phyloP scores from a whole-genome alignment of 1,139 yeast species.

The Yamadazyma buinensis region DNA sequence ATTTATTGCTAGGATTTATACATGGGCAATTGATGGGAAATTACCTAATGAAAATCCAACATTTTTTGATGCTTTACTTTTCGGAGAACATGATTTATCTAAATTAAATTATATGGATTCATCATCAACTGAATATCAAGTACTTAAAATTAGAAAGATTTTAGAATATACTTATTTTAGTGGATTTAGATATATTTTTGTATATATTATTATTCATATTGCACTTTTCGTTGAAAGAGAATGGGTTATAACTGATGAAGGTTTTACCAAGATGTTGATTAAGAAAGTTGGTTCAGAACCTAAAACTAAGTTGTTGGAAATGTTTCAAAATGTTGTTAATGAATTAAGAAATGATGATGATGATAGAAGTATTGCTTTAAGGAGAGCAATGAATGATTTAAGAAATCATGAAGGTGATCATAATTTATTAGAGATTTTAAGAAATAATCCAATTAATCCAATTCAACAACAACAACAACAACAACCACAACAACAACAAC shows the following conservation, averaged over 20 bases:
- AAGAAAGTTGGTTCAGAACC: constrained; percentile 59
- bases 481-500: not conserved
- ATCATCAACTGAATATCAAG: constrained; percentile 6
- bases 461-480: not conserved
- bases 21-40: constrained; percentile 52
- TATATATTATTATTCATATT: constrained; percentile 39
- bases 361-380: constrained; percentile 26
- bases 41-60: constrained; percentile 34
- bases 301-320: constrained; percentile 37
- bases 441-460: constrained; percentile 8
- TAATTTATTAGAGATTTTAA: constrained; percentile 7
- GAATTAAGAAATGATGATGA: constrained; percentile 28
- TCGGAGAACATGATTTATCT: constrained; percentile 34
- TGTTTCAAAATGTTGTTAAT: constrained; percentile 29
- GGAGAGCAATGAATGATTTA: constrained; percentile 30
- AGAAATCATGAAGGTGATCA: constrained; percentile 13
- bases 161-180: constrained; percentile 35
- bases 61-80: constrained; percentile 40
- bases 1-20: constrained; percentile 45
- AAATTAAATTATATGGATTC: not conserved
- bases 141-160: constrained; percentile 17
- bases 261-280: constrained; percentile 52
- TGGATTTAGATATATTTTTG: constrained; percentile 37
- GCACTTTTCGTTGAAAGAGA: constrained; percentile 60
- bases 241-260: constrained; percentile 70